Conservation (phyloP, 2,329 filamentous ascomycete species). For the Epichloe amarillans region DNA sequence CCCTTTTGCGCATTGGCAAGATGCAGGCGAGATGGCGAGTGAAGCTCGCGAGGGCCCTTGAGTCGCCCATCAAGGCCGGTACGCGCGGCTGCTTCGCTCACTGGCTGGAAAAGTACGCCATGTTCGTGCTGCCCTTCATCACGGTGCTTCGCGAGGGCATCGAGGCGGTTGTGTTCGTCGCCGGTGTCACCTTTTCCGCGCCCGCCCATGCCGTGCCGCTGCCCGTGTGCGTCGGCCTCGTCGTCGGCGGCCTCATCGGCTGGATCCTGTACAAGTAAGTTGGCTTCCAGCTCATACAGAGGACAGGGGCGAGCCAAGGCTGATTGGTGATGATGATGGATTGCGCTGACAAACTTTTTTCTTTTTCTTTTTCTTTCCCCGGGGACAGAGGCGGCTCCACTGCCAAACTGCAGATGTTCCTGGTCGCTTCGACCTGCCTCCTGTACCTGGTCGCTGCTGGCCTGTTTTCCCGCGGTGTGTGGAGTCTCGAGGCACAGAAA, state of each 20-base stretch:
- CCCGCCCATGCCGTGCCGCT: conserved; percentile 68
- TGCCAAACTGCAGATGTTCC: conserved; percentile 51
- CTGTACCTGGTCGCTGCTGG: conserved; percentile 76
- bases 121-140: conserved; percentile 78
- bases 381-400: conserved; percentile 26
- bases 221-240: conserved; percentile 58
- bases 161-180: conserved; percentile 76
- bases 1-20: conserved; percentile 68
- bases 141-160: conserved; percentile 79
- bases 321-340: too few relatives aligned
- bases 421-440: conserved; percentile 71
- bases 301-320: too few relatives aligned
- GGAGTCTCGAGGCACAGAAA: conserved; percentile 56
- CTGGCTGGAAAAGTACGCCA: conserved; percentile 64
- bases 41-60: conserved; percentile 61
- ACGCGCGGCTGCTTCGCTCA: conserved; percentile 39
- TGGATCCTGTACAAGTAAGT: conserved; percentile 66
- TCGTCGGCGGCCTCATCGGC: conserved; percentile 53
- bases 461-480: conserved; percentile 64
- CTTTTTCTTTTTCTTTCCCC: too few relatives aligned
- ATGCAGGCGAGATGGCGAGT: conserved; percentile 79
- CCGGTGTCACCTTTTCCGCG: conserved; percentile 64
- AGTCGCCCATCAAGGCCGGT: conserved; percentile 34
- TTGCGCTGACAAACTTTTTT: not conserved
- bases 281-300: too few relatives aligned